phyloP scores from a whole-genome alignment of 1,139 yeast species.

The Wickerhamiella infanticola region DNA sequence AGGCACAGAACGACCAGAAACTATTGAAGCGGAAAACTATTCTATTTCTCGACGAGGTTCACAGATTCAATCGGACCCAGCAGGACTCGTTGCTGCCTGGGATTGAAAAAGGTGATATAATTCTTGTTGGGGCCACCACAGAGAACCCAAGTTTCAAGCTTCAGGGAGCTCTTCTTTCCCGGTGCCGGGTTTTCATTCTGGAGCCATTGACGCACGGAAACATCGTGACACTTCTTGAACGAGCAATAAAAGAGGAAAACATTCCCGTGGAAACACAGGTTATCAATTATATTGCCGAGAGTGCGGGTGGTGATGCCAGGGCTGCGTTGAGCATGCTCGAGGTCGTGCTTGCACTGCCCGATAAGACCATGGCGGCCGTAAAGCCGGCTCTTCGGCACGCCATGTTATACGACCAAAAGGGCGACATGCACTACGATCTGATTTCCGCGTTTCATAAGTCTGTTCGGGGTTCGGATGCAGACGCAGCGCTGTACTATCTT shows the following conservation, averaged over 20 bases:
- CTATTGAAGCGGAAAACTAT: conserved; percentile 59
- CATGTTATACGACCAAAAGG: conserved; percentile 66
- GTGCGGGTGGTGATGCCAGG: conserved; percentile 86
- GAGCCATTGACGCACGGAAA: conserved; percentile 45
- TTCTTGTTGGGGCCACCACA: conserved; percentile 79
- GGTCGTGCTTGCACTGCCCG: conserved; percentile 23
- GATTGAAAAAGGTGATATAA: conserved; percentile 29
- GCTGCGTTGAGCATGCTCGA: conserved; percentile 68
- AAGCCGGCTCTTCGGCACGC: conserved; percentile 31
- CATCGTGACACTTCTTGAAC: conserved; percentile 39
- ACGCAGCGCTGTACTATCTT: conserved; percentile 77
- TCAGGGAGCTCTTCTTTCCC: conserved; percentile 71
- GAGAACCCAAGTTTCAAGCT: conserved; percentile 91
- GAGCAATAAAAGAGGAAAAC: conserved; percentile 47
- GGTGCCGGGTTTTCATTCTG: conserved; percentile 77
- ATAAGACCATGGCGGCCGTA: conserved; percentile 22
- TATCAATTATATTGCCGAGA: conserved; percentile 50
- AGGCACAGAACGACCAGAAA: conserved; percentile 51
- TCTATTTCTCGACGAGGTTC: conserved; percentile 83
- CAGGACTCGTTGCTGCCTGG: conserved; percentile 55
- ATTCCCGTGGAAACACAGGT: conserved; percentile 26
- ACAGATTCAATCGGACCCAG: conserved; percentile 75
- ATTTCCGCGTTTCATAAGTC: conserved; percentile 91
- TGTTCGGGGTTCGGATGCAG: conserved; percentile 72
- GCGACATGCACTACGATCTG: conserved; percentile 87